Percentiles rank a stretch among this genome's conserved stretches.
These are phyloP conservation scores for Coemansia sp. DNA, from an alignment of 192 early-diverging fungal genomes.

Conservation along the genomic window DNA sequence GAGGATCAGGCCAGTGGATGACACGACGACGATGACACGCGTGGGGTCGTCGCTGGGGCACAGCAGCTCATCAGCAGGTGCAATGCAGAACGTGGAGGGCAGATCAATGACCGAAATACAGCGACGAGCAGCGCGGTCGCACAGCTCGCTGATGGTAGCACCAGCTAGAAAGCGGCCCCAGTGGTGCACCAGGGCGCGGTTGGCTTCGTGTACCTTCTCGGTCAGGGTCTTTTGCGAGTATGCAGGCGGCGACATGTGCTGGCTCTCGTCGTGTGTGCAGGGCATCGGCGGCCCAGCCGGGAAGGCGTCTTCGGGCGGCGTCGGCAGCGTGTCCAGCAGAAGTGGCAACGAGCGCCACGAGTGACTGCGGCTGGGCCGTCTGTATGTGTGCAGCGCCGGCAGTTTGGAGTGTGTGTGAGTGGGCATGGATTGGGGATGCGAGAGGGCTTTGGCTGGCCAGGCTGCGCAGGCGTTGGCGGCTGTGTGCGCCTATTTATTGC, in stretches of 20 bases:
- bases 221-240: conserved; percentile 30
- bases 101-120: conserved; percentile 41
- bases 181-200: conserved; percentile 39
- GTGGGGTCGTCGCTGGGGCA: conserved; percentile 44
- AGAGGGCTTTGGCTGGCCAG: neutral
- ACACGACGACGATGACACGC: conserved; percentile 46
- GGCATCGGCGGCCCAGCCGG: neutral
- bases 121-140: conserved; percentile 8
- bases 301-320: conserved; percentile 28
- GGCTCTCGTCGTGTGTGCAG: conserved; percentile 15
- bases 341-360: conserved; percentile 1
- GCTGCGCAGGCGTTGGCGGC: conserved; percentile 1
- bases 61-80: conserved; percentile 45
- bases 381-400: conserved; percentile 10
- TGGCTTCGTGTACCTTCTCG: conserved; percentile 46
- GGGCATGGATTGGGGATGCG: conserved; percentile 1
- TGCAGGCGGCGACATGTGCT: conserved; percentile 16
- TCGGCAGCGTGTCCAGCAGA: conserved; percentile 19
- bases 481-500: conserved; percentile 5
- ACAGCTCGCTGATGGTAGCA: conserved; percentile 35
- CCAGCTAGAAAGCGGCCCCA: conserved; percentile 46
- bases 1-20: conserved; percentile 27
- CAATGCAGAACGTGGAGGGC: conserved; percentile 46
- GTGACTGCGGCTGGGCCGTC: conserved; percentile 13
- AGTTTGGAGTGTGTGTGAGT: neutral